These are phyloP conservation scores for Plectosphaerella sp. DNA, from an alignment of 2,329 filamentous ascomycete species.

Conservation along the genomic window DNA sequence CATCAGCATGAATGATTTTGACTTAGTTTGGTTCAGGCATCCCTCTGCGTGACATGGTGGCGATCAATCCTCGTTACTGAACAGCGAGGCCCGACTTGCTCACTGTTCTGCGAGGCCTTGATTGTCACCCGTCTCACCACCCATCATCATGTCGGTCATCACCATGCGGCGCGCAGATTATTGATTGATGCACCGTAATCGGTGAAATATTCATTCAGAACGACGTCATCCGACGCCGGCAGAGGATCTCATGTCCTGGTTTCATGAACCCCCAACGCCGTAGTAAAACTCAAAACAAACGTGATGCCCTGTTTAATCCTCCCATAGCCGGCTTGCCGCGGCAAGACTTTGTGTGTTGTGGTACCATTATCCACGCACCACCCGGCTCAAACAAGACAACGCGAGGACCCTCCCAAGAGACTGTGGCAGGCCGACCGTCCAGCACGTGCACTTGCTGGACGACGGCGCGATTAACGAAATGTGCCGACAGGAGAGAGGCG, in stretches of 20 bases:
- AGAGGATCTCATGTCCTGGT: constrained; percentile 1
- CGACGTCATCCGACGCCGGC: constrained; percentile 1
- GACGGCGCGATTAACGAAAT: neutral
- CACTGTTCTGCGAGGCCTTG: too few relatives aligned
- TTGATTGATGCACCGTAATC: neutral
- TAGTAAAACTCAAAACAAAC: neutral
- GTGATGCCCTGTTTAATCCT: neutral
- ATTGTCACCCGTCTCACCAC: neutral
- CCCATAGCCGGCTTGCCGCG: neutral
- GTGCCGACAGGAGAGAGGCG: neutral
- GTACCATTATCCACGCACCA: too few relatives aligned
- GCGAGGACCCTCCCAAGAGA: neutral
- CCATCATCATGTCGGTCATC: neutral
- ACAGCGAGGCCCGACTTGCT: too few relatives aligned
- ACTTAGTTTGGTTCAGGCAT: neutral
- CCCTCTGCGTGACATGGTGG: too few relatives aligned
- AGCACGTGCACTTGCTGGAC: neutral
- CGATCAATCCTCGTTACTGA: too few relatives aligned
- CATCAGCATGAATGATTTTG: too few relatives aligned
- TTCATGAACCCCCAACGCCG: neutral
- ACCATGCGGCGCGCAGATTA: neutral
- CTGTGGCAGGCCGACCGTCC: neutral
- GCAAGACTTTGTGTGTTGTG: too few relatives aligned
- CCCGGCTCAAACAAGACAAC: too few relatives aligned
- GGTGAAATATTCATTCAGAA: constrained; percentile 2